Evolutionary conservation across 768 basidiomycete genomes (phyloP).

Genomic region (Gloeophyllum trabeum): DNA sequence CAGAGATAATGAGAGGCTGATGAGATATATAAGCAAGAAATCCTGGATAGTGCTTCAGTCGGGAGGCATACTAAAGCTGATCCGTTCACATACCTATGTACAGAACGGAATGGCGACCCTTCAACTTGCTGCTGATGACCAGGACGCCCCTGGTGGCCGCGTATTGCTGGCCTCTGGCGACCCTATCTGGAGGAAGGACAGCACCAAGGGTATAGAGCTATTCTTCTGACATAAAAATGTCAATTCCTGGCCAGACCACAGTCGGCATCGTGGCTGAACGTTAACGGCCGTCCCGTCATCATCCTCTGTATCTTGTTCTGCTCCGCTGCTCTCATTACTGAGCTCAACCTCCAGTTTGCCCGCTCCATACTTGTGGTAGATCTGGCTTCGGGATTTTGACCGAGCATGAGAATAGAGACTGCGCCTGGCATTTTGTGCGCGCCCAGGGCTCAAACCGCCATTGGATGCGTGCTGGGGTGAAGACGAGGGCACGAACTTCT

Average conservation of each 20-base stretch:
- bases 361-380: conserved; percentile 52
- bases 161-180: conserved; percentile 22
- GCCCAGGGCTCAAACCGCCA: conserved; percentile 7
- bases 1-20: too few relatives aligned
- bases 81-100: too few relatives aligned
- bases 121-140: too few relatives aligned
- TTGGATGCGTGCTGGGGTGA: conserved; percentile 9
- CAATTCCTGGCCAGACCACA: conserved; percentile 79
- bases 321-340: conserved; percentile 13
- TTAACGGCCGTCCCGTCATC: conserved; percentile 15
- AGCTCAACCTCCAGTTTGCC: conserved; percentile 56
- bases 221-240: conserved; percentile 84
- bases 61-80: too few relatives aligned
- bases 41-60: too few relatives aligned
- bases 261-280: conserved; percentile 30
- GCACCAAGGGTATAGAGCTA: conserved; percentile 67
- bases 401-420: conserved; percentile 43
- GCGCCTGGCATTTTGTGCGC: too few relatives aligned
- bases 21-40: too few relatives aligned
- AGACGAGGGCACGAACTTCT: conserved; percentile 2
- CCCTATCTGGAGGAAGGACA: conserved; percentile 50
- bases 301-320: conserved; percentile 11
- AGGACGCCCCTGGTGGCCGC: too few relatives aligned
- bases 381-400: conserved; percentile 60
- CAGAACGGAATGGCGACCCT: too few relatives aligned